Percentiles rank a stretch among this genome's conserved stretches.
Conservation (phyloP, 805 yeast species). For the Babjeviella inositovora region DNA sequence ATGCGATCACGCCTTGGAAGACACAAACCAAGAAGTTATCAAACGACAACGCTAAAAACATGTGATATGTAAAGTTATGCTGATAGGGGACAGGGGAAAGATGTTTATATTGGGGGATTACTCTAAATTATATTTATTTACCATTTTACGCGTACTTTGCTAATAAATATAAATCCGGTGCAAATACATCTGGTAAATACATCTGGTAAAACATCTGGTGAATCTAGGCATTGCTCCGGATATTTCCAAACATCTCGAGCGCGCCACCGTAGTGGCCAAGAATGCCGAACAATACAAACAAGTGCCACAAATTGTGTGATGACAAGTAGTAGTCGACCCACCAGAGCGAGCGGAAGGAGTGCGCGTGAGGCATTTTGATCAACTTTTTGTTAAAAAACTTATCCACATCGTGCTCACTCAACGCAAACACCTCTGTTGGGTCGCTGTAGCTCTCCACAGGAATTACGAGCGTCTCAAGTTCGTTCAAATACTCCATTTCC, state of each 20-base stretch:
- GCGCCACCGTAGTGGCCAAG: constrained; percentile 76
- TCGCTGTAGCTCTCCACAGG: constrained; percentile 3
- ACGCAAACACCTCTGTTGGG: no score
- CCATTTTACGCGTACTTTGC: no score
- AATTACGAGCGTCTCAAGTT: constrained; percentile 2
- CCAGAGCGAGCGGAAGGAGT: constrained; percentile 44
- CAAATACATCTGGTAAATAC: no score
- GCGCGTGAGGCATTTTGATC: constrained; percentile 13
- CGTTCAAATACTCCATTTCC: constrained; percentile 7
- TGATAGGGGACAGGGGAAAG: no score
- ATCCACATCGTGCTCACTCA: constrained; percentile 11
- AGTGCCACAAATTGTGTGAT: constrained; percentile 91
- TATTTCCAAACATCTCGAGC: constrained; percentile 45
- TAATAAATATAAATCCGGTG: no score
- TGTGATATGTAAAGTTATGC: no score
- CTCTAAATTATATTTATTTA: no score
- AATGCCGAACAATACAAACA: constrained; percentile 81
- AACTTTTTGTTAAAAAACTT: constrained; percentile 19
- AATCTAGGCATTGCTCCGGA: constrained; percentile 3
- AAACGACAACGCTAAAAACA: no score
- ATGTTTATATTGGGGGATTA: no score
- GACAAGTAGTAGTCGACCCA: constrained; percentile 68
- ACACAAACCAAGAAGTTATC: no score
- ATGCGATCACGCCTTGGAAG: no score
- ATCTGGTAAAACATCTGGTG: no score